These are phyloP conservation scores for Cicer chorassanicum DNA, from an alignment of 306 rosid species.

Conservation along the genomic window DNA sequence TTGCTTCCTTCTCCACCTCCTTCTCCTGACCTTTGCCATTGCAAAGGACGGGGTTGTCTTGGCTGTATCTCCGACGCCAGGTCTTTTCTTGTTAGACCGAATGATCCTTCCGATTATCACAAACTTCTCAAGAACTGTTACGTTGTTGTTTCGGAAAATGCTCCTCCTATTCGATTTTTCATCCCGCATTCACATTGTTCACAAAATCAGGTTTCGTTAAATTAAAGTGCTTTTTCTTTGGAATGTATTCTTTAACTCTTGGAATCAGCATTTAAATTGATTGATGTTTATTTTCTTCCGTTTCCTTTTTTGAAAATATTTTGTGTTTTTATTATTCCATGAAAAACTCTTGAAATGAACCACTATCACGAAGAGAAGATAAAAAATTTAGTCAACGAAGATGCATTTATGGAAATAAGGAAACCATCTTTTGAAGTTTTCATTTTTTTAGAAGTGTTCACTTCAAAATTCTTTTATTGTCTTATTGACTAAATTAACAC, in stretches of 20 bases:
- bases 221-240: neutral
- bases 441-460: no score
- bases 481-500: no score
- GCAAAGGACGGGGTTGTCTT: slow-evolving; percentile 55
- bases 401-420: no score
- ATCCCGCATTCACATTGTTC: slow-evolving; percentile 49
- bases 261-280: neutral
- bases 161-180: slow-evolving; percentile 45
- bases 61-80: slow-evolving; percentile 46
- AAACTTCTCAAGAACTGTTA: slow-evolving; percentile 55
- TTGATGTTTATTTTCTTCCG: no score
- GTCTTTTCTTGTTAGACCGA: slow-evolving; percentile 59
- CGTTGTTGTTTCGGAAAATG: slow-evolving; percentile 55
- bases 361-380: no score
- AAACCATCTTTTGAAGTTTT: no score
- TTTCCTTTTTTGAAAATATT: no score
- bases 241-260: neutral
- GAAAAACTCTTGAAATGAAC: no score
- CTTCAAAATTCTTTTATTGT: no score
- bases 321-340: no score
- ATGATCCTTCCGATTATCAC: slow-evolving; percentile 63
- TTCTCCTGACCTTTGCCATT: slow-evolving; percentile 51
- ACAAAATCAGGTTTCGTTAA: slow-evolving; percentile 57
- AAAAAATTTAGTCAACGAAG: no score
- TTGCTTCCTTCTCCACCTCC: slow-evolving; percentile 58